Conservation (phyloP, 352 stramenopile species). For the Nothophytophthora sp. region DNA sequence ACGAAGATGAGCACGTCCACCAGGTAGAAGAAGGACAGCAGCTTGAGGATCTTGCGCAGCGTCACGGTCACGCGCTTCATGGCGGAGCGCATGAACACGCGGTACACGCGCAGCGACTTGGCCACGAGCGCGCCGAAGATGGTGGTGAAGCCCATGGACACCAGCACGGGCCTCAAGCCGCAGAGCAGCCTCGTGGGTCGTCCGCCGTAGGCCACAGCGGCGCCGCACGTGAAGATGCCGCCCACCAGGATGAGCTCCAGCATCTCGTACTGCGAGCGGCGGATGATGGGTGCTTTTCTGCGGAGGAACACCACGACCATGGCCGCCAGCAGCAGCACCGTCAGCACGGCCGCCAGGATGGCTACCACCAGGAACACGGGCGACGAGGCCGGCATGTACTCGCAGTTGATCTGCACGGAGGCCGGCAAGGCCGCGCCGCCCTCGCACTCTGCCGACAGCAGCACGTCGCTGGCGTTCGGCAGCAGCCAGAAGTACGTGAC, state of each 20-base stretch:
- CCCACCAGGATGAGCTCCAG: constrained; percentile 28
- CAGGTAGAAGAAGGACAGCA: constrained; percentile 14
- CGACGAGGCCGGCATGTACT: constrained; percentile 20
- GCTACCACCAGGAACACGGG: constrained; percentile 8
- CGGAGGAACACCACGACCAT: constrained; percentile 16
- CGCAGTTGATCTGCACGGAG: constrained; percentile 12
- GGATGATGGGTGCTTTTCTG: constrained; percentile 24
- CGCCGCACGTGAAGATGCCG: constrained; percentile 20
- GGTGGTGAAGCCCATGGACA: constrained; percentile 28
- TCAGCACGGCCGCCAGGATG: constrained; percentile 9
- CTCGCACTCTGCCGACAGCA: constrained; percentile 36
- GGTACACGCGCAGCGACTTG: constrained; percentile 46
- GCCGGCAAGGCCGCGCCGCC: constrained; percentile 25
- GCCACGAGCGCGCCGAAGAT: constrained; percentile 32
- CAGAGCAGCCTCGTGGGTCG: constrained; percentile 15
- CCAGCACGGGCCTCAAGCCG: constrained; percentile 17
- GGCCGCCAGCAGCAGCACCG: constrained; percentile 4
- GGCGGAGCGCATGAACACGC: constrained; percentile 31
- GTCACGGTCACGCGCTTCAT: constrained; percentile 30
- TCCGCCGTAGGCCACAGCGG: constrained; percentile 14
- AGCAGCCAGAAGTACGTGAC: constrained; percentile 48
- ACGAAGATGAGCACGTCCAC: constrained; percentile 26
- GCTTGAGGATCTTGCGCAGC: constrained; percentile 12
- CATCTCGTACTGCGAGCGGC: constrained; percentile 29
- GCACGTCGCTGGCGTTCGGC: constrained; percentile 9